phyloP scores from a whole-genome alignment of 257 asterid species.

The Plectranthus barbatus region DNA sequence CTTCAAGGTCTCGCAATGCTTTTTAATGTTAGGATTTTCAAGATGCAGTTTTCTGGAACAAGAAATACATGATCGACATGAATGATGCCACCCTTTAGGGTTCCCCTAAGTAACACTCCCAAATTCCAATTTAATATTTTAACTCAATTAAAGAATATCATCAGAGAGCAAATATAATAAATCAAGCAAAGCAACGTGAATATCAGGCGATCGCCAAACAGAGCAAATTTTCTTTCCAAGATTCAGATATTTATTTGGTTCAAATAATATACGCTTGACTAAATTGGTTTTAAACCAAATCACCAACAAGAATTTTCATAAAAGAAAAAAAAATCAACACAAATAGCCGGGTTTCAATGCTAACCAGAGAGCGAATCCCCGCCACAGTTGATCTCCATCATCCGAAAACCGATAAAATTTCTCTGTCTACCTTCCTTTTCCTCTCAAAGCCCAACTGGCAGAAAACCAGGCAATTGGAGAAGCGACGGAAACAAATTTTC shows the following conservation, averaged over 20 bases:
- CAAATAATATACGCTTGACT: background rate
- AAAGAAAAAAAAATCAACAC: background rate
- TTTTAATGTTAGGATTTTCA: background rate
- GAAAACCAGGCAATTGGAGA: constrained; percentile 1
- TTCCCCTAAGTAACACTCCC: no score
- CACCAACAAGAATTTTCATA: background rate
- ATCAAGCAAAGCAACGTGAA: background rate
- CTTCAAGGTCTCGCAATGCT: background rate
- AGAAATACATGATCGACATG: background rate
- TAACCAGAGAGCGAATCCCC: constrained; percentile 42
- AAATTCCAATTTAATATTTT: no score
- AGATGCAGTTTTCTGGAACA: background rate
- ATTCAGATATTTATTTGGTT: background rate
- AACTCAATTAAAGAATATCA: background rate
- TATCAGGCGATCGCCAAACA: background rate
- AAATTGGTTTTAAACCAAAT: background rate
- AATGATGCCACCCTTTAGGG: no score
- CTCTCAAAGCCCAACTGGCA: constrained; percentile 4
- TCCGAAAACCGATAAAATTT: constrained; percentile 1
- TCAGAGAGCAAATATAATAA: background rate
- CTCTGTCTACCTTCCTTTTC: background rate
- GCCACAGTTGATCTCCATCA: constrained; percentile 49
- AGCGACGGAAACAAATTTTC: constrained; percentile 11
- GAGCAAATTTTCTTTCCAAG: background rate
- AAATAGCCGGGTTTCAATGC: background rate